A percentile compares a stretch with the other conserved stretches of the same genome.
Conservation (phyloP, 495 filamentous ascomycete species). For the Aspergillus bertholletiae region DNA sequence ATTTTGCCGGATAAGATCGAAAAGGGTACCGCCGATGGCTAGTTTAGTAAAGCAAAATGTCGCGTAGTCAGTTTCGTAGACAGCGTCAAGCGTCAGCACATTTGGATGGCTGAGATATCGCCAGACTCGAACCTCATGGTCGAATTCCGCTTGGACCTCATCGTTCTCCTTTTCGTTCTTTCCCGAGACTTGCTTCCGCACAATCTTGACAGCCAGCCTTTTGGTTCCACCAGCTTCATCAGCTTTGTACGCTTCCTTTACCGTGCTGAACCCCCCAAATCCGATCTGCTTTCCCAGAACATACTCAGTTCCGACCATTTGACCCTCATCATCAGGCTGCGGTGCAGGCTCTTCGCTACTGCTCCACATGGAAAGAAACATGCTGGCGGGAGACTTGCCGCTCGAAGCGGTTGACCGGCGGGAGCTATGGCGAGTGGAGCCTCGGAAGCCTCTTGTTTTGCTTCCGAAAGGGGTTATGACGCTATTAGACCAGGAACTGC, state of each 20-base stretch:
- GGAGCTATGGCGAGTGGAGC: constrained; percentile 36
- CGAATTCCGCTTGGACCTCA: constrained; percentile 66
- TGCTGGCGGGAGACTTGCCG: constrained; percentile 51
- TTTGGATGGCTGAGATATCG: constrained; percentile 63
- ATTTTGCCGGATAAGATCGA: constrained; percentile 60
- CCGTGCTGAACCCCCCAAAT: constrained; percentile 65
- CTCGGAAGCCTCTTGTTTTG: constrained; percentile 36
- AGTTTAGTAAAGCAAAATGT: constrained; percentile 74
- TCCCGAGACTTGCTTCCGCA: constrained; percentile 56
- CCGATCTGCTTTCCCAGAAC: constrained; percentile 70
- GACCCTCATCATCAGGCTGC: constrained; percentile 66
- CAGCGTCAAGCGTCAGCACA: constrained; percentile 62
- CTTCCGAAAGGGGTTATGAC: constrained; percentile 40
- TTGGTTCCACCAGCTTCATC: constrained; percentile 50
- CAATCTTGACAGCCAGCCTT: constrained; percentile 67
- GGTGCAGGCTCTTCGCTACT: constrained; percentile 39
- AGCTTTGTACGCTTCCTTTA: constrained; percentile 70
- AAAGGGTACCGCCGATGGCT: constrained; percentile 66
- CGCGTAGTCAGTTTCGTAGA: constrained; percentile 67
- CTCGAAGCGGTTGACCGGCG: constrained; percentile 46
- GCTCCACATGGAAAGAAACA: constrained; percentile 58
- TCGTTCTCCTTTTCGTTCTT: constrained; percentile 64
- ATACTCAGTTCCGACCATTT: constrained; percentile 69
- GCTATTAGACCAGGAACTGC: constrained; percentile 45
- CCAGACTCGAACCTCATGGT: constrained; percentile 72